Base-by-base conservation (phyloP, 2,329 filamentous ascomycete species). In the Diaporthe nobilis region DNA sequence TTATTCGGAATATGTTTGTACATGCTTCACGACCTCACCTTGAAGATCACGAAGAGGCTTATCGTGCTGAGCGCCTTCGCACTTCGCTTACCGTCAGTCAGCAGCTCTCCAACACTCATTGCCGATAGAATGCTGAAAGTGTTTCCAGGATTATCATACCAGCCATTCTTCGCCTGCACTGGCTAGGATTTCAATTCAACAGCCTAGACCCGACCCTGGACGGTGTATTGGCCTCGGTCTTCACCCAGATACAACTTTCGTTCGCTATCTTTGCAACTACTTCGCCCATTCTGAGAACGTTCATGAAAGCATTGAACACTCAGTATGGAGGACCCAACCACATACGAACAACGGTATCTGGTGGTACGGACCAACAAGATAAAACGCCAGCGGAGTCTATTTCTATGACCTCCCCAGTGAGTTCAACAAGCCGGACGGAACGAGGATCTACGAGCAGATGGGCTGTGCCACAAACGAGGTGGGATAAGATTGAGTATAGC, bases 251-350 rank as follows among this genome's bases (percentile, higher is more conserved):
- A 57, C 83, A 87, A 75, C 77, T 87, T 13, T 81, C 82, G 72
- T 85, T 86, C 71, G 83, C 83, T 55, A 81, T 88, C 15, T 81
- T 87, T 6, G 82, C 85, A 25, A 83, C 84, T 22, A 86, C 84
- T 0, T 82, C 85, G 12, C 85, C 86, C 0, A 86, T 85, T 70
- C 81, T 88, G 25, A 84, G 85, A 57, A 85, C 86, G 3, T 88
- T 88, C 73, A 82, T 87, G 78, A 80, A 82, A 4, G 85, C 81
- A 2, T 78, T 82, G 74, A 80, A 79, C 71, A 83, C 82, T 13
- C 78, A 81, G 61, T 83, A 83, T 72, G 82, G 82, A 37, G 81
- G 80, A 25, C 74, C 74, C 5, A 67, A 34, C 2, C 39, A 70
- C 12, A 28, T 65, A n/a, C 37, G 37, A 25, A 74, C 25, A 20